Conservation (phyloP, 768 basidiomycete species). For the Pleurotus eryngii region DNA sequence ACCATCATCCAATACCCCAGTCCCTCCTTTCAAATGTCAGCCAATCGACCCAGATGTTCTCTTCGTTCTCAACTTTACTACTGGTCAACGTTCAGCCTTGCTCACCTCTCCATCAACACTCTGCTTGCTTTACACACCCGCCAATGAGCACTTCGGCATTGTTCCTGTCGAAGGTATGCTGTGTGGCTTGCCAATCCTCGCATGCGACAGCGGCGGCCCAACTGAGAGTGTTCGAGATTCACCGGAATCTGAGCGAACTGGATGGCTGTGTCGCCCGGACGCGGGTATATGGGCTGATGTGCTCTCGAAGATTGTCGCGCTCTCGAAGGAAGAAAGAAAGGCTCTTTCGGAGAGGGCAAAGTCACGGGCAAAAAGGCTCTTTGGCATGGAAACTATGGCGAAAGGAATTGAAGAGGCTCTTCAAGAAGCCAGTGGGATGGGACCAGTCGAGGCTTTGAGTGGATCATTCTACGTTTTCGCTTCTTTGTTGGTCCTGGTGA, state of each 20-base stretch:
- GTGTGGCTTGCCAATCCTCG: constrained; percentile 86
- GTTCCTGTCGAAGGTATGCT: constrained; percentile 95
- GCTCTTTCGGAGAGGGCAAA: constrained; percentile 54
- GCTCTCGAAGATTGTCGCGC: constrained; percentile 52
- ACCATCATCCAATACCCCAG: constrained; percentile 30
- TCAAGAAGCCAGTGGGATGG: constrained; percentile 53
- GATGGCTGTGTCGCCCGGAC: constrained; percentile 71
- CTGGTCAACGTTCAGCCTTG: constrained; percentile 77
- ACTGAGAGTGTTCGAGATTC: constrained; percentile 70
- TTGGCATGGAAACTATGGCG: constrained; percentile 79
- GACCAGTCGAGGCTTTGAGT: constrained; percentile 18
- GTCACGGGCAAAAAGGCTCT: constrained; percentile 57
- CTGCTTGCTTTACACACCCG: constrained; percentile 82
- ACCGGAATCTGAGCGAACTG: constrained; percentile 52
- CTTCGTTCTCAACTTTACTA: constrained; percentile 91
- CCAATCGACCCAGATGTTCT: constrained; percentile 56
- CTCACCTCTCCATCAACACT: constrained; percentile 63
- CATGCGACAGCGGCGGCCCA: constrained; percentile 85
- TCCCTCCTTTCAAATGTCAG: constrained; percentile 41
- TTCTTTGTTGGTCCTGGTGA: too few species aligned
- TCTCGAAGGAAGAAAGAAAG: constrained; percentile 38
- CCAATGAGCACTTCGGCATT: constrained; percentile 97
- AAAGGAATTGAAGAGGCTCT: constrained; percentile 54
- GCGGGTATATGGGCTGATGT: constrained; percentile 68
- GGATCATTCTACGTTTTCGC: too few species aligned